Evolutionary conservation across 2,329 filamentous ascomycete genomes (phyloP).

Genomic region (Cladosporium sp.): DNA sequence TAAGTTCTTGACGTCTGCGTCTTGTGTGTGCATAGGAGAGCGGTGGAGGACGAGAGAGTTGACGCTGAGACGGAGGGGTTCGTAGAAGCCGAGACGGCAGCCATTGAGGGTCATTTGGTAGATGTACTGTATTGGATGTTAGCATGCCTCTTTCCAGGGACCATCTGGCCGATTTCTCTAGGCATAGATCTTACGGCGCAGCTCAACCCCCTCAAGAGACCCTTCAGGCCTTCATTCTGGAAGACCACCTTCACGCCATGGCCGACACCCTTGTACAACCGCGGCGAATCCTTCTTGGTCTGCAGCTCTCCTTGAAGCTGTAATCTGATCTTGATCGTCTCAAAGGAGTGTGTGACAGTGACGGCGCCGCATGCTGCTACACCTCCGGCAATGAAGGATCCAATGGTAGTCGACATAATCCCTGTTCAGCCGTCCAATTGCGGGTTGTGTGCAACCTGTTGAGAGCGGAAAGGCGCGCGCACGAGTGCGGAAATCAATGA

Average conservation of each 20-base stretch:
- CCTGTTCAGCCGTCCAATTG: not conserved
- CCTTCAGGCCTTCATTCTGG: slow-evolving; percentile 78
- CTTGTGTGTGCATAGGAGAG: slow-evolving; percentile 56
- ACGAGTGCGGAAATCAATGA: not conserved
- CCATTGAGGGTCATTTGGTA: slow-evolving; percentile 97
- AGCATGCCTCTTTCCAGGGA: not conserved
- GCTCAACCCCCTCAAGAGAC: slow-evolving; percentile 81
- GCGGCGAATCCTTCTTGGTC: slow-evolving; percentile 73
- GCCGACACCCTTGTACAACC: slow-evolving; percentile 83
- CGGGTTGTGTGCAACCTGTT: not conserved
- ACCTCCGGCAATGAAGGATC: slow-evolving; percentile 88
- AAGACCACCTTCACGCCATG: slow-evolving; percentile 88
- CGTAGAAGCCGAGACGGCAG: slow-evolving; percentile 94
- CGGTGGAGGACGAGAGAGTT: slow-evolving; percentile 49
- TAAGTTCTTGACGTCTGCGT: slow-evolving; percentile 34
- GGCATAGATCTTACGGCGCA: slow-evolving; percentile 55
- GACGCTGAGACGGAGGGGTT: slow-evolving; percentile 70
- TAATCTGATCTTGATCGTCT: slow-evolving; percentile 97
- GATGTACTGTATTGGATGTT: slow-evolving; percentile 57
- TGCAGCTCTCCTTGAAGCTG: slow-evolving; percentile 96
- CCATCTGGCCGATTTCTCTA: not conserved
- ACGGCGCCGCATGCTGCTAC: slow-evolving; percentile 96
- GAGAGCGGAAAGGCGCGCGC: not conserved
- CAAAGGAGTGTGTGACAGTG: slow-evolving; percentile 94
- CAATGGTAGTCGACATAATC: slow-evolving; percentile 44